Evolutionary conservation across 306 rosid species (phyloP), one percentile per base, ranked within the genome.

Genomic region (Abrus pulchellus): DNA sequence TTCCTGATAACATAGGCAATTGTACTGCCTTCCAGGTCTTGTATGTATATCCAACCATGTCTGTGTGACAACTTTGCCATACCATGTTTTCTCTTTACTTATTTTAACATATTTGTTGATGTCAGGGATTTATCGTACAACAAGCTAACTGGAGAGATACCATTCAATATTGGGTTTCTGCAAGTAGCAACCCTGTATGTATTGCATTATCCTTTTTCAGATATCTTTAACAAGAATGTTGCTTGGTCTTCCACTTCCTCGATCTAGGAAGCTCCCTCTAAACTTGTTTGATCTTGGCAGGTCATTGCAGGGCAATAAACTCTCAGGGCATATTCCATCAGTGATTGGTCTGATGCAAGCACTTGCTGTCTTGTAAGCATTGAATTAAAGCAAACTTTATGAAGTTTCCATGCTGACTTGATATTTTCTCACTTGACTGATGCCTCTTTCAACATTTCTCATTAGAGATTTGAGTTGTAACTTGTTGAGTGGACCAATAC

Each of bases 341-440:
- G 97, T 93, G 50, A 83, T 91, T 3, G 97, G 97, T 65, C 85
- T 93, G 83, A 93, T 93, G 97, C 97, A 93, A 84, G 97, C 96
- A 29, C 94, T 93, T 11, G 90, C 97, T 54, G 97, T 93, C 10
- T 80, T 93, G 97, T 93, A 88, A 89, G 96, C 82, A 59, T 44
- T 76, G 72, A 11, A 13, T 74, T 48, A 56, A 77, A 49, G 75
- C 82, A 49, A 76, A 61, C 33, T 73, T 80, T 8, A 38, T 29
- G 32, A 49, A 41, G 12, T 30, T 74, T 65, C 8, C 10, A 9
- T 14, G 63, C 32, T 76, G 63, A 20, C 36, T 53, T 8, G 7
- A 63, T 40, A 36, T 56, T 62, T 9, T 54, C 8, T 27, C 64
- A 8, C 34, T 56, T 36, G 1, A 63, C 34, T 61, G 48, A 36